These are phyloP conservation scores for Pterocarpus macrocarpus DNA, from an alignment of 306 rosid species.

Conservation along the genomic window DNA sequence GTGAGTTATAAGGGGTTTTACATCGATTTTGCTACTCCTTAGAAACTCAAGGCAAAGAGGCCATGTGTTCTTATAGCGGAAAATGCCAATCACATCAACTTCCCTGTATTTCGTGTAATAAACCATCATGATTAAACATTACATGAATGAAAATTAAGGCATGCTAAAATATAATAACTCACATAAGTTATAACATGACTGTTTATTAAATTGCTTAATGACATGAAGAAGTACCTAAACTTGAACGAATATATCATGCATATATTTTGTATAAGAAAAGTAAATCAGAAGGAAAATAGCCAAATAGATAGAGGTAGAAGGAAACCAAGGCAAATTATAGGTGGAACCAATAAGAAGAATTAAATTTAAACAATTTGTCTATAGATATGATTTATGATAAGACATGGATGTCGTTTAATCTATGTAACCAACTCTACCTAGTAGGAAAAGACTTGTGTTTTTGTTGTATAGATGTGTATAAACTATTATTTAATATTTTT, in stretches of 20 bases:
- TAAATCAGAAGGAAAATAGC: neutral
- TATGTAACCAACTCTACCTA: neutral
- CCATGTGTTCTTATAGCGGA: conserved; percentile 94
- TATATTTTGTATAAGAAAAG: neutral
- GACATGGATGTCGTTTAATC: neutral
- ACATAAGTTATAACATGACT: neutral
- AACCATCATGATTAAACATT: conserved; percentile 12
- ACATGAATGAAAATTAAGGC: neutral
- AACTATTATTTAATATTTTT: neutral
- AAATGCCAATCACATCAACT: conserved; percentile 86
- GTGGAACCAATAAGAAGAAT: neutral
- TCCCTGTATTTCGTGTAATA: conserved; percentile 61
- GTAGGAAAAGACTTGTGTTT: neutral
- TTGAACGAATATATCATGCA: neutral
- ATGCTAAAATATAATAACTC: conserved; percentile 2
- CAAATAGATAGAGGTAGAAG: neutral
- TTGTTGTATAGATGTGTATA: neutral
- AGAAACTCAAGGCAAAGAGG: conserved; percentile 89
- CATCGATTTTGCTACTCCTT: conserved; percentile 83
- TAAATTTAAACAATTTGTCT: neutral
- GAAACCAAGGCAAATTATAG: neutral
- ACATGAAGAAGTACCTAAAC: conserved; percentile 5
- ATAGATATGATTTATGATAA: neutral
- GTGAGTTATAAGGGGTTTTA: conserved; percentile 88
- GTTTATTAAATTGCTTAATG: conserved; percentile 2